Evolutionary conservation across 2,329 filamentous ascomycete species (phyloP), one percentile per base, ranked within the genome.

Genomic region (Gremmenia infestans): DNA sequence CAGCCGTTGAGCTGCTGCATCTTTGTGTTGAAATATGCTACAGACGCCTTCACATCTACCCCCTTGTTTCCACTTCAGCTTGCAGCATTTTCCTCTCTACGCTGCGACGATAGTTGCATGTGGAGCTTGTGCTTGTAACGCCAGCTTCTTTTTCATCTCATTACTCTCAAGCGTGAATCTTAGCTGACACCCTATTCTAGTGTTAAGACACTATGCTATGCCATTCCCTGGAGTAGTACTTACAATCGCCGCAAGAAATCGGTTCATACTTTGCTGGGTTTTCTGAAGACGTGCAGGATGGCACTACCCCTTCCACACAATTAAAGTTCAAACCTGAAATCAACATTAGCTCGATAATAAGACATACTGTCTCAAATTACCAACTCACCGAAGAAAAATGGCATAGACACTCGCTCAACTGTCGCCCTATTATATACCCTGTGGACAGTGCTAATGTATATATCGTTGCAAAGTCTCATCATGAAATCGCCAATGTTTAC

Each of bases 401-500:
- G 78, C 76, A 82, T 80, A 0, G 76, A 80, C 43, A 79, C 76
- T 14, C 79, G 70, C 52, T 76, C 75, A 11, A 65, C 65, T 0
- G 60, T 60, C 0, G 71, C 69, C 45, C 72, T 68, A 57, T 78
- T 78, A 35, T 73, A 74, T 2, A 82, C 78, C 15, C 78, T 70
- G 64, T 81, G 79, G 17, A 81, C 74, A 0, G 77, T 80, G 5
- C 73, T 77, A 59, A 73, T 77, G 61, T 79, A 78, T 15, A 67
- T 72, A 61, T 80, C 75, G 63, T 81, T 80, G 42, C 73, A 76
- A 23, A 80, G 68, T 11, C 77, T 71, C 72, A 78, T 76, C 68
- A 80, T 70, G 53, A 78, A 79, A 59, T 81, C 78, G 2, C 76
- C 78, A 60, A 80, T 79, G 55, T 80, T 80, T 35, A 81, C 75